Evolutionary conservation across 164 flowering plant genomes (phyloP).

Genomic region (Tinospora cordifolia): DNA sequence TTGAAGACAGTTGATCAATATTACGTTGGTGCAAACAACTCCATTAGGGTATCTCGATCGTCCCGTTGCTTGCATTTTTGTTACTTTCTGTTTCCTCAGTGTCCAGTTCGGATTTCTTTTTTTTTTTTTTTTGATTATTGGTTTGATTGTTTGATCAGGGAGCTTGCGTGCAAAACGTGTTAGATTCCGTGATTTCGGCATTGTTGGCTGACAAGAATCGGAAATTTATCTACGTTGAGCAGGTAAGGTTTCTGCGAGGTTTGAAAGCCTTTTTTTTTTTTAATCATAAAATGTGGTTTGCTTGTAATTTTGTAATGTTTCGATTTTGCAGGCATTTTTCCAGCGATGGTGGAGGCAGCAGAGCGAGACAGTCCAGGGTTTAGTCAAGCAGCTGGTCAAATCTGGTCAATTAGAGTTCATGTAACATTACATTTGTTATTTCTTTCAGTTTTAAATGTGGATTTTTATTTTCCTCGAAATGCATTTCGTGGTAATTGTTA

Average conservation of each 20-base stretch:
- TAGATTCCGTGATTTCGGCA: slow-evolving; percentile 70
- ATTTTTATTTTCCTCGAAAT: too few species aligned
- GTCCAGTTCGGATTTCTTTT: neutral
- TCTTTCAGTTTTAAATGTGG: too few species aligned
- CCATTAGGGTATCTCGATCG: slow-evolving; percentile 34
- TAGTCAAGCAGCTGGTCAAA: slow-evolving; percentile 52
- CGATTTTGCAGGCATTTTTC: slow-evolving; percentile 64
- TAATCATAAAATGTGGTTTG: neutral
- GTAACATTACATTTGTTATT: slow-evolving; percentile 22
- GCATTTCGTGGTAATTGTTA: too few species aligned
- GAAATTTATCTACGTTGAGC: slow-evolving; percentile 72
- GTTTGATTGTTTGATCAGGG: slow-evolving; percentile 17
- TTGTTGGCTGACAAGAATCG: slow-evolving; percentile 70
- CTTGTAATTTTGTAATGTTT: neutral
- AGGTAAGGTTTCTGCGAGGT: slow-evolving; percentile 23
- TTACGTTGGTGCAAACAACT: slow-evolving; percentile 54
- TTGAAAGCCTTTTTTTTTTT: neutral
- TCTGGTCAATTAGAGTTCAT: slow-evolving; percentile 86
- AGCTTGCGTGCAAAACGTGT: slow-evolving; percentile 70
- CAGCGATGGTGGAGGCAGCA: slow-evolving; percentile 93
- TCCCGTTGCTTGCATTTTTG: neutral
- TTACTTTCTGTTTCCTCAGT: neutral
- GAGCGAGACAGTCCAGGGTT: slow-evolving; percentile 37
- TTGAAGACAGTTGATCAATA: slow-evolving; percentile 62
- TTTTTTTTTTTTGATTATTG: too few species aligned